phyloP scores from a whole-genome alignment of 2,329 filamentous ascomycete species.

The Botrytis tulipae region DNA sequence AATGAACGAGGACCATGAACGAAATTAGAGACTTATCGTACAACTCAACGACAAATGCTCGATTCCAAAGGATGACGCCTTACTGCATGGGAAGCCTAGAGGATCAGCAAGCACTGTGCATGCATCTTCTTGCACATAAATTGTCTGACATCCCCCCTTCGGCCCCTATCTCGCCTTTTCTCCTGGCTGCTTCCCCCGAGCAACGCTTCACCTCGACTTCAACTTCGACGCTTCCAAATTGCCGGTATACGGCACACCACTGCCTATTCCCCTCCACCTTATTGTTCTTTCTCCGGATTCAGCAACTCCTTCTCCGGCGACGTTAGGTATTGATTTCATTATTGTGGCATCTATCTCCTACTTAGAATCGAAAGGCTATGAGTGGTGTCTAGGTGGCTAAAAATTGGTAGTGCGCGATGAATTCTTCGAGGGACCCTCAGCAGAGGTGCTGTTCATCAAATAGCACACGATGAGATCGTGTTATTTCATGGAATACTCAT shows the following conservation, averaged over 20 bases:
- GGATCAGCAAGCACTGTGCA: rapidly evolving
- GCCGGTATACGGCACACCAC: background rate
- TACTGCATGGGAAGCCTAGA: background rate
- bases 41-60: background rate
- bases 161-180: rapidly evolving
- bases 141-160: background rate
- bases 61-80: background rate
- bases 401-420: too few species aligned
- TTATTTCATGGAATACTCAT: background rate
- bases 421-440: too few species aligned
- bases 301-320: too few species aligned
- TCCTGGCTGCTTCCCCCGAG: too few species aligned
- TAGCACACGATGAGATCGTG: rapidly evolving
- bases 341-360: too few species aligned
- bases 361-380: background rate
- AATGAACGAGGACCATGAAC: background rate
- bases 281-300: too few species aligned
- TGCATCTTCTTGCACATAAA: background rate
- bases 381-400: too few species aligned
- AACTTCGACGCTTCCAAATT: background rate
- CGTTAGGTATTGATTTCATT: background rate
- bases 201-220: background rate
- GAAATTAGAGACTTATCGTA: background rate
- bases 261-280: too few species aligned
- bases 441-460: background rate